phyloP scores from a whole-genome alignment of 257 asterid genomes.

The Solanum lycopersicoides region DNA sequence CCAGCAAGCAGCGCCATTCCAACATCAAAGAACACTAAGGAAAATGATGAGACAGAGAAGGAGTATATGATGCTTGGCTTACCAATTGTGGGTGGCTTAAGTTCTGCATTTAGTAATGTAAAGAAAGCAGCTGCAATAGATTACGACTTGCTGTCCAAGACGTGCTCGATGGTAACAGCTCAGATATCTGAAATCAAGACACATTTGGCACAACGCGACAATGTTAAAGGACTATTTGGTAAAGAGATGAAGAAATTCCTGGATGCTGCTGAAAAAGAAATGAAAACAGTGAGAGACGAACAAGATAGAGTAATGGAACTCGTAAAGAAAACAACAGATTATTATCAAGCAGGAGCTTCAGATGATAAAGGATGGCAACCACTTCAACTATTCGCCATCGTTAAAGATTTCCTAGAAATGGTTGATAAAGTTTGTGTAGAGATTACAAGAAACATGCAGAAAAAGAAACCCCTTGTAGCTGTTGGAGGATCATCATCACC shows the following conservation, averaged over 20 bases:
- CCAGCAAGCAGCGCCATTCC: slow-evolving; percentile 5
- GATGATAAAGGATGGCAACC: slow-evolving; percentile 42
- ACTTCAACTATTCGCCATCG: slow-evolving; percentile 51
- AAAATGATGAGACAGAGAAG: slow-evolving; percentile 52
- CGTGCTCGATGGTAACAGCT: slow-evolving; percentile 24
- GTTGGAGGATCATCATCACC: slow-evolving; percentile 33
- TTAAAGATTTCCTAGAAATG: slow-evolving; percentile 72
- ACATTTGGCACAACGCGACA: slow-evolving; percentile 20
- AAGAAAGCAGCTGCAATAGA: slow-evolving; percentile 61
- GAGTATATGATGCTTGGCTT: slow-evolving; percentile 80
- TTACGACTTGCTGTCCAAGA: slow-evolving; percentile 32
- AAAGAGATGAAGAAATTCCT: slow-evolving; percentile 50
- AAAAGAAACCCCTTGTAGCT: slow-evolving; percentile 30
- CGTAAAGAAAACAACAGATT: slow-evolving; percentile 66
- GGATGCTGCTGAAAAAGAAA: slow-evolving; percentile 48
- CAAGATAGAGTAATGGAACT: slow-evolving; percentile 58
- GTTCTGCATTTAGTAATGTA: slow-evolving; percentile 60
- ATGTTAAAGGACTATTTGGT: slow-evolving; percentile 29
- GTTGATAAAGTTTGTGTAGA: slow-evolving; percentile 83
- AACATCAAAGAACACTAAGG: neutral
- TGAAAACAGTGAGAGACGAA: slow-evolving; percentile 37
- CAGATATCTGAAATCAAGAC: slow-evolving; percentile 31
- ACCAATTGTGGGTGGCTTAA: slow-evolving; percentile 73
- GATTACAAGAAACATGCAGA: slow-evolving; percentile 63
- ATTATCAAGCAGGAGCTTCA: slow-evolving; percentile 67